Evolutionary conservation across 345 rosid genomes (phyloP).

Genomic region (Rhodamnia argentea): DNA sequence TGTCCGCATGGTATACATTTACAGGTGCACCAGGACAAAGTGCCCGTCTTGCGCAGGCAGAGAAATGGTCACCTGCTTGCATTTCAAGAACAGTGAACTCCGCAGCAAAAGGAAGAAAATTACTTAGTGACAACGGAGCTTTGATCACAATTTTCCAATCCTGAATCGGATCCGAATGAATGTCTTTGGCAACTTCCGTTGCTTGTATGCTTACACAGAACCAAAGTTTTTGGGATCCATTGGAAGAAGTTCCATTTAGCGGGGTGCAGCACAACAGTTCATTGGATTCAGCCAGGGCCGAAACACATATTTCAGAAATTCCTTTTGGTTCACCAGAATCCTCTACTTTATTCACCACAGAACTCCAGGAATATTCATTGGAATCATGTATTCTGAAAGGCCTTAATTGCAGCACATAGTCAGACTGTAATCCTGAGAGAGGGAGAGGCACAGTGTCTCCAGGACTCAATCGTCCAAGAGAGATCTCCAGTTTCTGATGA

Average conservation of each 20-base stretch:
- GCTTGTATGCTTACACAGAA: constrained; percentile 74
- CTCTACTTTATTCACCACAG: constrained; percentile 37
- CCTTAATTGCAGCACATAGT: constrained; percentile 55
- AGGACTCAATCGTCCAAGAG: constrained; percentile 57
- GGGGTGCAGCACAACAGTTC: constrained; percentile 61
- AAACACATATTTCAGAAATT: constrained; percentile 50
- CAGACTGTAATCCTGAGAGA: constrained; percentile 52
- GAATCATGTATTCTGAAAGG: constrained; percentile 31
- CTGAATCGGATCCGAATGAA: constrained; percentile 63
- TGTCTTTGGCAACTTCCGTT: constrained; percentile 73
- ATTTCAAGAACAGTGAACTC: constrained; percentile 73
- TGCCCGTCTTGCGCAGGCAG: constrained; percentile 58
- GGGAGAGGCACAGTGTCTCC: constrained; percentile 76
- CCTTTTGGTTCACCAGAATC: constrained; percentile 19
- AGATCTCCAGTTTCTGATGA: constrained; percentile 28
- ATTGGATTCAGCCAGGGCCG: constrained; percentile 58
- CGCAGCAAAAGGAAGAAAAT: constrained; percentile 77
- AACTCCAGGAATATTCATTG: constrained; percentile 80
- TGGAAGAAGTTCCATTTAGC: constrained; percentile 52
- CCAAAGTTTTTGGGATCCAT: constrained; percentile 48
- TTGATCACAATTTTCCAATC: constrained; percentile 87
- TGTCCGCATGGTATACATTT: constrained; percentile 65
- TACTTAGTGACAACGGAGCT: constrained; percentile 71
- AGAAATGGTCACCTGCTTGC: constrained; percentile 54
- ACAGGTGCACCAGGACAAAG: constrained; percentile 57